Evolutionary conservation across 129 eudicot genomes (phyloP).

Genomic region (Silybum marianum): DNA sequence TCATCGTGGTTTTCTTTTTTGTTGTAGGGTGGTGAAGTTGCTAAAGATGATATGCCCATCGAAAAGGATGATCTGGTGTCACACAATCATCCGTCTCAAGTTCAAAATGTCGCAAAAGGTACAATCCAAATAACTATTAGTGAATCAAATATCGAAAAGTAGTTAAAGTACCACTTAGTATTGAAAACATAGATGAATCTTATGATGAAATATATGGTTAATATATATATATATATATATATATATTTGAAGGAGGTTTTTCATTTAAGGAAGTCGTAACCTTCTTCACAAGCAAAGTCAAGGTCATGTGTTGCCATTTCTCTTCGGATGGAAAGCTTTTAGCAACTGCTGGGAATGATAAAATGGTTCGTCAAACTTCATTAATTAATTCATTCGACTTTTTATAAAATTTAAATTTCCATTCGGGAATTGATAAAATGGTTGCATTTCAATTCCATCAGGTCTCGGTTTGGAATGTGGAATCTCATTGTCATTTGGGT

Average conservation of each 20-base stretch:
- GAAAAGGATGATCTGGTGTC: neutral
- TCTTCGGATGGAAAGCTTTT: constrained; percentile 37
- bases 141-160: too few relatives aligned
- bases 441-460: constrained; percentile 13
- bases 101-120: neutral
- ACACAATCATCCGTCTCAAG: neutral
- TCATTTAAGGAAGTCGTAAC: constrained; percentile 18
- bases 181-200: too few relatives aligned
- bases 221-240: too few relatives aligned
- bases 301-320: constrained; percentile 33
- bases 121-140: neutral
- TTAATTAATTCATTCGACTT: neutral
- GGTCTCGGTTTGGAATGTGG: constrained; percentile 29
- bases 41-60: neutral
- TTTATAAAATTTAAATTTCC: neutral
- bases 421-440: neutral
- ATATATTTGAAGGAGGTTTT: too few relatives aligned
- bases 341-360: constrained; percentile 39
- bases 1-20: neutral
- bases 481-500: neutral
- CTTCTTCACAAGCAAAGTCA: constrained; percentile 21
- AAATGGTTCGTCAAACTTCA: constrained; percentile 27
- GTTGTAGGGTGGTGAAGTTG: neutral
- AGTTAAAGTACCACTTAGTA: too few relatives aligned
- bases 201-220: too few relatives aligned